These are phyloP conservation scores for Marasmius tenuissimus DNA, from an alignment of 1,284 basidiomycete genomes.

Conservation along the genomic window DNA sequence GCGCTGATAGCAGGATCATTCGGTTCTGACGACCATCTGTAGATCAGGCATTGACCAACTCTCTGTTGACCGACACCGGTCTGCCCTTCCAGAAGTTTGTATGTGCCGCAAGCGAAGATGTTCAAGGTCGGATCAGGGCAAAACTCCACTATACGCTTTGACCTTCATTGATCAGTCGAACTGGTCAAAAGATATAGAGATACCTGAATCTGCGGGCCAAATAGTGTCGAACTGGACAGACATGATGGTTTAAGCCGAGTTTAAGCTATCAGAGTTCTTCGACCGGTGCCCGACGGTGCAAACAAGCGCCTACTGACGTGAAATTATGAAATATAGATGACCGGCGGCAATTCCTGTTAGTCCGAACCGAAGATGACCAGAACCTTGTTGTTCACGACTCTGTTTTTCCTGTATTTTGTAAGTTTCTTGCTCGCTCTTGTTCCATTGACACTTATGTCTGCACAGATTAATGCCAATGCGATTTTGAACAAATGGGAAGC, in stretches of 20 bases:
- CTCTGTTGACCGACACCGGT: constrained; percentile 37
- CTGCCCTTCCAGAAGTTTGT: constrained; percentile 58
- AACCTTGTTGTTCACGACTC: constrained; percentile 5
- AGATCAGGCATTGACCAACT: constrained; percentile 70
- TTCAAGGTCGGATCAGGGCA: constrained; percentile 68
- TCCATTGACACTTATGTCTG: no score
- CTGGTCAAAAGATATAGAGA: neutral
- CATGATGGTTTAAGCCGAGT: constrained; percentile 1
- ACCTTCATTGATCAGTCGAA: neutral
- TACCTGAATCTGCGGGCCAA: constrained; percentile 78
- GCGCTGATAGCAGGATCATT: constrained; percentile 13
- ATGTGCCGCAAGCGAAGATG: constrained; percentile 88
- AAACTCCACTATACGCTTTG: constrained; percentile 61
- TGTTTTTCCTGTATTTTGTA: constrained; percentile 17
- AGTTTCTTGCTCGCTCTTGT: constrained; percentile 7
- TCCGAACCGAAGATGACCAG: constrained; percentile 7
- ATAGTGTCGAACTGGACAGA: constrained; percentile 53
- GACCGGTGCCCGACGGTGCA: no score
- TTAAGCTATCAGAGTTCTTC: neutral
- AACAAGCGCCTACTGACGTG: no score
- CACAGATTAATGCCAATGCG: constrained; percentile 24
- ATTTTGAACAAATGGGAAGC: constrained; percentile 77
- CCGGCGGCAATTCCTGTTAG: neutral
- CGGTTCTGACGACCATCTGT: constrained; percentile 27
- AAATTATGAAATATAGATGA: no score